These are phyloP conservation scores for Tulasnella sp. DNA, from an alignment of 768 basidiomycete species.

Conservation along the genomic window DNA sequence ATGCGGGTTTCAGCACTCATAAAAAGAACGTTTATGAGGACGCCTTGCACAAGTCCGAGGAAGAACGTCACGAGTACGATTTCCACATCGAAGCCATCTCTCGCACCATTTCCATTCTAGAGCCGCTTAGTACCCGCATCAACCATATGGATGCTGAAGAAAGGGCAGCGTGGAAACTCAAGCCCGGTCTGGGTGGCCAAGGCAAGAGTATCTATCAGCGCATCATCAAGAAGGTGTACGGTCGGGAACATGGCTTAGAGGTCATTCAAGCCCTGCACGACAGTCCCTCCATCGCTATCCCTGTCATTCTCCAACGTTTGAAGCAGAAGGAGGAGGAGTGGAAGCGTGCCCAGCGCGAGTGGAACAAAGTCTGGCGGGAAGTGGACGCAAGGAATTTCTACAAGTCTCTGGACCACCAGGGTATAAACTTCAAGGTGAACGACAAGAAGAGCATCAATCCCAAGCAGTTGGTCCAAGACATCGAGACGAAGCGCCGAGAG, in stretches of 20 bases:
- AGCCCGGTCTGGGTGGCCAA: conserved; percentile 77
- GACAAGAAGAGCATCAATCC: conserved; percentile 89
- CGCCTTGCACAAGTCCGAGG: conserved; percentile 90
- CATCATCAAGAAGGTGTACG: conserved; percentile 89
- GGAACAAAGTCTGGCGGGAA: conserved; percentile 94
- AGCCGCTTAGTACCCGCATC: conserved; percentile 74
- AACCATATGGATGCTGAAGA: conserved; percentile 85
- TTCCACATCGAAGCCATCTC: conserved; percentile 85
- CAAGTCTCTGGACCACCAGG: conserved; percentile 94
- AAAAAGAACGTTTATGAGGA: conserved; percentile 97
- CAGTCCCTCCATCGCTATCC: conserved; percentile 77
- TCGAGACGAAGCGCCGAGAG: conserved; percentile 52
- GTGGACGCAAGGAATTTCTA: conserved; percentile 96
- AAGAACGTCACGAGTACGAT: conserved; percentile 96
- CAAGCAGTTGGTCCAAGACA: conserved; percentile 68
- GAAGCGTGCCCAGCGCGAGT: conserved; percentile 86
- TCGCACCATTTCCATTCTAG: conserved; percentile 81
- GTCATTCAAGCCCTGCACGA: conserved; percentile 83
- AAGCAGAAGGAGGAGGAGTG: conserved; percentile 96
- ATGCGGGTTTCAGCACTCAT: conserved; percentile 84
- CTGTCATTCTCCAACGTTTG: conserved; percentile 77
- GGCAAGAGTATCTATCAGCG: conserved; percentile 83
- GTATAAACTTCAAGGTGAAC: conserved; percentile 84
- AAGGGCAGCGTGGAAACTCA: conserved; percentile 64
- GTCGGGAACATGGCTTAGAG: conserved; percentile 60